phyloP scores from a whole-genome alignment of 179 eudicot genomes.

The Vitellaria paradoxa region DNA sequence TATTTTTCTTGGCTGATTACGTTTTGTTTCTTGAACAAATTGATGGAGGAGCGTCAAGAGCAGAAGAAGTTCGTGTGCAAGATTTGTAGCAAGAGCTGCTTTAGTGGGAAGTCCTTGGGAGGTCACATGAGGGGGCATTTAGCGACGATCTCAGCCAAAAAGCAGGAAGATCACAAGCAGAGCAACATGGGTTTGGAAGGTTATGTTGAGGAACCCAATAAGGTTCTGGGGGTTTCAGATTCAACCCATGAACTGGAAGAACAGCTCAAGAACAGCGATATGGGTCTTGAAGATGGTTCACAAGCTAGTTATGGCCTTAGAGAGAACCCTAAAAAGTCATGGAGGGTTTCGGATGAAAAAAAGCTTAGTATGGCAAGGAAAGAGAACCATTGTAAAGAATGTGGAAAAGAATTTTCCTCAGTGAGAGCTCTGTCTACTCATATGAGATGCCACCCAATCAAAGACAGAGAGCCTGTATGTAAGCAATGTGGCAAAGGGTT shows the following conservation, averaged over 20 bases:
- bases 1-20: constrained; percentile 6
- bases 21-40: constrained; percentile 6
- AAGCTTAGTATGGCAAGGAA: neutral
- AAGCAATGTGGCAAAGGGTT: constrained; percentile 42
- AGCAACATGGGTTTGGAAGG: neutral
- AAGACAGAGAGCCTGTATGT: constrained; percentile 12
- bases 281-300: constrained; percentile 1
- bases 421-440: constrained; percentile 73
- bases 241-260: constrained; percentile 15
- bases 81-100: constrained; percentile 65
- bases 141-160: constrained; percentile 27
- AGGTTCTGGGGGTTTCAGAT: constrained; percentile 53
- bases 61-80: constrained; percentile 50
- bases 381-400: constrained; percentile 51
- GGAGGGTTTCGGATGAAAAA: constrained; percentile 47
- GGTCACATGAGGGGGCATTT: constrained; percentile 95
- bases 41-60: constrained; percentile 40
- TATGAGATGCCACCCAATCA: constrained; percentile 54
- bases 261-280: neutral
- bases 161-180: constrained; percentile 8
- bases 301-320: constrained; percentile 49
- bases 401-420: constrained; percentile 70
- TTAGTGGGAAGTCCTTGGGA: constrained; percentile 68
- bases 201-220: constrained; percentile 50
- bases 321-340: constrained; percentile 81